Conservation (phyloP, 2,329 filamentous ascomycete genomes). For the Fusarium armeniacum region DNA sequence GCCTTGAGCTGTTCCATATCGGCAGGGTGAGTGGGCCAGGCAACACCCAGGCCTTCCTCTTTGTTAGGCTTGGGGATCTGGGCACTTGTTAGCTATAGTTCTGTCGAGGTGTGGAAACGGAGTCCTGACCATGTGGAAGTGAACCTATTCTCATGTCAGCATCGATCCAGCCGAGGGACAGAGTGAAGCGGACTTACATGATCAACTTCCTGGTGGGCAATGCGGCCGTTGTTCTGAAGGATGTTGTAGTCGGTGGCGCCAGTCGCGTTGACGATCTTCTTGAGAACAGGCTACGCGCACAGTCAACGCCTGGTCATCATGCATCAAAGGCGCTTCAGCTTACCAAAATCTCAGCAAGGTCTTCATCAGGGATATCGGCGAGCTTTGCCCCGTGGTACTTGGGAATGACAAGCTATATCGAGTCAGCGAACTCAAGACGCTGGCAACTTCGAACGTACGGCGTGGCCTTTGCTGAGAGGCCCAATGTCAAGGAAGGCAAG, state of each 20-base stretch:
- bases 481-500: slow-evolving; percentile 97
- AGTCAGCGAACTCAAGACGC: slow-evolving; percentile 19
- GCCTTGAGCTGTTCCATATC: slow-evolving; percentile 89
- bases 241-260: slow-evolving; percentile 90
- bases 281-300: slow-evolving; percentile 66
- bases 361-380: slow-evolving; percentile 90
- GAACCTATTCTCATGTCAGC: slow-evolving; percentile 69
- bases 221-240: slow-evolving; percentile 92
- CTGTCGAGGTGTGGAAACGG: not conserved
- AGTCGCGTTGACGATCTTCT: slow-evolving; percentile 84
- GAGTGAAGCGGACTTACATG: slow-evolving; percentile 74
- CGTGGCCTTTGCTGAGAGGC: slow-evolving; percentile 88
- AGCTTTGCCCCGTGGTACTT: slow-evolving; percentile 95
- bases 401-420: slow-evolving; percentile 86
- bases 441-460: slow-evolving; percentile 68
- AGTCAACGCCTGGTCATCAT: slow-evolving; percentile 12
- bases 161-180: not conserved
- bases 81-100: slow-evolving; percentile 14
- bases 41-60: slow-evolving; percentile 81
- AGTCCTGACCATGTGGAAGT: slow-evolving; percentile 85
- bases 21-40: slow-evolving; percentile 81
- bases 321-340: slow-evolving; percentile 39
- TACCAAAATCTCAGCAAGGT: slow-evolving; percentile 85
- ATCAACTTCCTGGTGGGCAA: slow-evolving; percentile 92
- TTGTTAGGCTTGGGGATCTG: slow-evolving; percentile 95